A percentile compares a stretch with the other conserved stretches of the same genome.
Evolutionary conservation across 106 monocot species (phyloP).

Genomic region (Xerophyta viscosa): DNA sequence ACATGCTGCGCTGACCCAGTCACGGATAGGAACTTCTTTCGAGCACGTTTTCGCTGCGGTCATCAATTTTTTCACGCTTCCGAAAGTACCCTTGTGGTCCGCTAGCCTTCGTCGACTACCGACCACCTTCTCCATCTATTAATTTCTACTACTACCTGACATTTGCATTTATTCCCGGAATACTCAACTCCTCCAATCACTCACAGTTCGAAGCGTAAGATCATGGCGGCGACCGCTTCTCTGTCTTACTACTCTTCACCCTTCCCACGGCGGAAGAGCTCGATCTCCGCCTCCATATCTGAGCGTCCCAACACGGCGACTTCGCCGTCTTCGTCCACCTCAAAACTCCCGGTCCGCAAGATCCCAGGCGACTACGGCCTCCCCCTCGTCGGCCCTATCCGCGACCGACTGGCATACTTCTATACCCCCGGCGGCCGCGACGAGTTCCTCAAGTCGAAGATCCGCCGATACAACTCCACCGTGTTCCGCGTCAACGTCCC

Average conservation of each 20-base stretch:
- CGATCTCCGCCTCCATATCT: conserved; percentile 5
- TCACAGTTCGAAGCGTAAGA: no score
- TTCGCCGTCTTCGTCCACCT: background rate
- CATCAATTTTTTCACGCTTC: no score
- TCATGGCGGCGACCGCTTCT: no score
- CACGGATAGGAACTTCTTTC: no score
- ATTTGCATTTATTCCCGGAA: no score
- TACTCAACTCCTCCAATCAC: no score
- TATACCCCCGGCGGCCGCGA: conserved; percentile 73
- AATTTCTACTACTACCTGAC: no score
- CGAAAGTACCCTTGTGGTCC: no score
- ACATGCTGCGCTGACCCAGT: no score
- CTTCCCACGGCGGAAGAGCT: background rate
- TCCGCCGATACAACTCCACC: conserved; percentile 51
- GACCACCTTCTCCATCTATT: no score
- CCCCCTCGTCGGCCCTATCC: conserved; percentile 40
- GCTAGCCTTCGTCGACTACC: no score
- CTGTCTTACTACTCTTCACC: background rate
- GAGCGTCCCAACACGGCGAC: conserved; percentile 1
- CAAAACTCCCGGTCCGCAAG: conserved; percentile 35
- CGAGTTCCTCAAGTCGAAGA: conserved; percentile 58
- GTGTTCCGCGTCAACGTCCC: conserved; percentile 88
- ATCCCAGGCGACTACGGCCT: conserved; percentile 59
- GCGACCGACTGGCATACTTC: conserved; percentile 55
- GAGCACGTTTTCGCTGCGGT: no score